phyloP scores from a whole-genome alignment of 768 basidiomycete genomes.

The Suillus occidentalis region DNA sequence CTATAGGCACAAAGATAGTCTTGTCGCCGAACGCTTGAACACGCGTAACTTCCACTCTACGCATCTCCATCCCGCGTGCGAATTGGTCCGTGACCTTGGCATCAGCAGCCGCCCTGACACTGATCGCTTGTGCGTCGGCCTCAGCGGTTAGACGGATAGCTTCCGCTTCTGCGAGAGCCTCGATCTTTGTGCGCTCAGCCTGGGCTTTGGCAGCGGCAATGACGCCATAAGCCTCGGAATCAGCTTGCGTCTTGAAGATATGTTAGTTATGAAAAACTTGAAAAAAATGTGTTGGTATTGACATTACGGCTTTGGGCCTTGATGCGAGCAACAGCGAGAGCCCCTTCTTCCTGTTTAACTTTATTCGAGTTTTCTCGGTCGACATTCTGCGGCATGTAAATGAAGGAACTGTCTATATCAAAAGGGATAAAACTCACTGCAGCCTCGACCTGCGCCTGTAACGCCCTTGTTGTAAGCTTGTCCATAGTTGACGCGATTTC shows the following conservation, averaged over 20 bases:
- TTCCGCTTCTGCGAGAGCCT: conserved; percentile 75
- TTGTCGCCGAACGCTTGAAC: conserved; percentile 67
- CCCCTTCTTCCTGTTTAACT: conserved; percentile 82
- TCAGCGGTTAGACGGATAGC: conserved; percentile 74
- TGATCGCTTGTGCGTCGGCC: conserved; percentile 70
- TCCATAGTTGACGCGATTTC: conserved; percentile 87
- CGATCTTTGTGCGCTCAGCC: conserved; percentile 64
- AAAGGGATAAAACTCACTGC: conserved; percentile 47
- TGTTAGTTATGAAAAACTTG: conserved; percentile 11
- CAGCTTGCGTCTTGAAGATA: conserved; percentile 55
- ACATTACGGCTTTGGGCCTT: conserved; percentile 63
- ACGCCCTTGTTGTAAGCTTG: conserved; percentile 77
- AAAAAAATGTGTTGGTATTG: conserved; percentile 12
- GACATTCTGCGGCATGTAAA: conserved; percentile 54
- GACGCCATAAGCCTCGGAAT: conserved; percentile 72
- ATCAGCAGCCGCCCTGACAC: conserved; percentile 65
- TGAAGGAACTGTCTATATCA: not conserved
- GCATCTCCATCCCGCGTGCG: conserved; percentile 75
- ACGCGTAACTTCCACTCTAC: conserved; percentile 62
- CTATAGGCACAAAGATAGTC: conserved; percentile 70
- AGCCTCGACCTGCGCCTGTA: conserved; percentile 87
- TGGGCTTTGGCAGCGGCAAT: conserved; percentile 75
- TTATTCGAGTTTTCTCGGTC: conserved; percentile 87
- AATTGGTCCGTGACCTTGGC: conserved; percentile 58
- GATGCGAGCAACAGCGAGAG: conserved; percentile 73